A percentile compares a stretch with the other conserved stretches of the same genome.
Conservation (phyloP, 2,329 filamentous ascomycete genomes). For the Xylariales sp. region DNA sequence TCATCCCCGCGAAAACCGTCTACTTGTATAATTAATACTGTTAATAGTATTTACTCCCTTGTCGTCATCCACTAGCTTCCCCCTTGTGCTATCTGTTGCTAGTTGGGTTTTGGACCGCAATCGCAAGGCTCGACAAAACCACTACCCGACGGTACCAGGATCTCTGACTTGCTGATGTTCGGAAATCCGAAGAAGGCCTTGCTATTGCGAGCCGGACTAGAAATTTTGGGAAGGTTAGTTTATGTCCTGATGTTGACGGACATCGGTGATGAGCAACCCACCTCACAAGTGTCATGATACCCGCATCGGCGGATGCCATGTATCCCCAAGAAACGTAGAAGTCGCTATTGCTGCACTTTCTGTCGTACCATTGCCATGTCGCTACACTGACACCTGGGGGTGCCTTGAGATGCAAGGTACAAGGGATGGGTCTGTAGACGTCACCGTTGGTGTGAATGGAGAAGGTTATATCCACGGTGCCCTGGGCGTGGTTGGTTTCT, state of each 20-base stretch:
- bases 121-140: conserved; percentile 33
- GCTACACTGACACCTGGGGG: conserved; percentile 26
- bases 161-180: conserved; percentile 32
- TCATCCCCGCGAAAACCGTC: not conserved
- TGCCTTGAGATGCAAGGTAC: conserved; percentile 33
- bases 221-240: not conserved
- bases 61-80: not conserved
- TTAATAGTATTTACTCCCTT: not conserved
- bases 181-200: conserved; percentile 41
- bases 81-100: not conserved
- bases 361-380: conserved; percentile 41
- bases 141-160: conserved; percentile 34
- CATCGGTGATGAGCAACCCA: conserved; percentile 22
- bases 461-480: conserved; percentile 34
- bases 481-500: conserved; percentile 34
- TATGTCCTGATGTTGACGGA: not conserved
- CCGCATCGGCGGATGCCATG: conserved; percentile 33
- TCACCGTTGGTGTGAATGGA: conserved; percentile 21
- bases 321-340: conserved; percentile 44
- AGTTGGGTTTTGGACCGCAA: conserved; percentile 14
- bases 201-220: conserved; percentile 34
- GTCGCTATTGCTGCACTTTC: conserved; percentile 32
- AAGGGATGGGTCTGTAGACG: conserved; percentile 1
- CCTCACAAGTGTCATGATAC: conserved; percentile 44
- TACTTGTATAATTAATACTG: conserved; percentile 7